Evolutionary conservation across 2,329 filamentous ascomycete species (phyloP), one percentile per base, ranked within the genome.

Genomic region (Triangularia setosa): DNA sequence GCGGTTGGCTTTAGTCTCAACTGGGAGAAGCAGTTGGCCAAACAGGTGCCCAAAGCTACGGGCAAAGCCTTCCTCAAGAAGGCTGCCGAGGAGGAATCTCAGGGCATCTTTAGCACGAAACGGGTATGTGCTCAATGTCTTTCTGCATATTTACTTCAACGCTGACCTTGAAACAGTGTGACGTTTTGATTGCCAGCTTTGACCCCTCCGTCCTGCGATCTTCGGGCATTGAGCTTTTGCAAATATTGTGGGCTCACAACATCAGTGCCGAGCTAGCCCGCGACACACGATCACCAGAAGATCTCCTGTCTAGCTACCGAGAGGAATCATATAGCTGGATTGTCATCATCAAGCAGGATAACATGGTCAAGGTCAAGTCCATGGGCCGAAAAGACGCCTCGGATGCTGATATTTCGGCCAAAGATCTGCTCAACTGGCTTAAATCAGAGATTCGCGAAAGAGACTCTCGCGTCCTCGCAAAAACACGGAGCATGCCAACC

Each of bases 1-100:
- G 94, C 92, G 4, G 95, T 98, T 11, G 95, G 96, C 0, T 94
- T 98, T 73, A 96, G 93, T 72, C 80, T 98, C 48, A 91, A 91
- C 24, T 96, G 93, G 87, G 93, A 97, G 71, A 87, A 90, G 64
- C 81, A 90, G 61, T 80, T 97, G 3, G 88, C 89, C 6, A 86
- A 86, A 48, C 87, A 91, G 73, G 79, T 84, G 2, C 86, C 86
- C 63, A 76, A 77, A 70, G 70, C 78, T 40, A 79, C 79, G 1
- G 79, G 80, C 2, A 86, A 84, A 67, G 77, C 81, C 0, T 91
- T 89, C 66, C 75, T 90, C n/a, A 93, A 91, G 75, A 91, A 90
- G 71, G 73, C 72, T 2, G 72, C 81, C 7, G 86, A 90, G 64
- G 86, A 89, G 35, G 90, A 92, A 64, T 72, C 79, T 1, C 81